Percentiles rank a stretch among this genome's conserved stretches.
These are phyloP conservation scores for Prunus fruticosa DNA, from an alignment of 306 rosid genomes.

Conservation along the genomic window DNA sequence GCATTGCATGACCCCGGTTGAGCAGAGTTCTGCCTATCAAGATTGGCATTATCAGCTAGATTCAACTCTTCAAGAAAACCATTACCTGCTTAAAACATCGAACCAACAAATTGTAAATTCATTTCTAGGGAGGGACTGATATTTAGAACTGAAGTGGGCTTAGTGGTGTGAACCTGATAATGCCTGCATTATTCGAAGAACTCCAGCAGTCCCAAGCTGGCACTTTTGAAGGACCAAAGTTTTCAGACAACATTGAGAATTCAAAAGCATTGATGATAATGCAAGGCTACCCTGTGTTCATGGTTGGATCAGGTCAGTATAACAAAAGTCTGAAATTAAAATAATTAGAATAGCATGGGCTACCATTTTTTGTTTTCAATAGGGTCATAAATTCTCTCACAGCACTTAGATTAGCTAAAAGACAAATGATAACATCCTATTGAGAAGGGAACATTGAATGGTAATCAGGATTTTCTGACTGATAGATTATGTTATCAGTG, in stretches of 20 bases:
- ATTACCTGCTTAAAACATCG: slow-evolving; percentile 43
- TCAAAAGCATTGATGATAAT: slow-evolving; percentile 57
- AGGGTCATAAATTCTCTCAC: not conserved
- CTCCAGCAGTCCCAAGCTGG: slow-evolving; percentile 68
- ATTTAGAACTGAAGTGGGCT: slow-evolving; percentile 13
- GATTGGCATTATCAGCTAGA: slow-evolving; percentile 58
- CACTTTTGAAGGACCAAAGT: slow-evolving; percentile 74
- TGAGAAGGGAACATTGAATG: not conserved
- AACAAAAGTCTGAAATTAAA: not conserved
- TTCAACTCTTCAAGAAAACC: slow-evolving; percentile 62
- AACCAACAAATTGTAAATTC: not conserved
- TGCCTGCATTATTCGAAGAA: slow-evolving; percentile 65
- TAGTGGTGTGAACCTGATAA: slow-evolving; percentile 52
- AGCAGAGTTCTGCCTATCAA: slow-evolving; percentile 26
- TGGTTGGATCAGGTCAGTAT: slow-evolving; percentile 6
- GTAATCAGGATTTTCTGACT: too few relatives aligned
- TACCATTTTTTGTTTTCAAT: not conserved
- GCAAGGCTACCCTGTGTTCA: slow-evolving; percentile 59
- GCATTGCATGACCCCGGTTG: slow-evolving; percentile 30
- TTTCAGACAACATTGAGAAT: slow-evolving; percentile 67
- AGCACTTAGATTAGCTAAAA: not conserved
- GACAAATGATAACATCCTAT: not conserved
- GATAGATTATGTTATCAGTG: too few relatives aligned
- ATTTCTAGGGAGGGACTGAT: slow-evolving; percentile 7
- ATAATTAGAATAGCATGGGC: not conserved